A percentile compares a stretch with the other conserved stretches of the same genome.
Evolutionary conservation across 2,329 filamentous ascomycete genomes (phyloP).

Genomic region (Claviceps sp.): DNA sequence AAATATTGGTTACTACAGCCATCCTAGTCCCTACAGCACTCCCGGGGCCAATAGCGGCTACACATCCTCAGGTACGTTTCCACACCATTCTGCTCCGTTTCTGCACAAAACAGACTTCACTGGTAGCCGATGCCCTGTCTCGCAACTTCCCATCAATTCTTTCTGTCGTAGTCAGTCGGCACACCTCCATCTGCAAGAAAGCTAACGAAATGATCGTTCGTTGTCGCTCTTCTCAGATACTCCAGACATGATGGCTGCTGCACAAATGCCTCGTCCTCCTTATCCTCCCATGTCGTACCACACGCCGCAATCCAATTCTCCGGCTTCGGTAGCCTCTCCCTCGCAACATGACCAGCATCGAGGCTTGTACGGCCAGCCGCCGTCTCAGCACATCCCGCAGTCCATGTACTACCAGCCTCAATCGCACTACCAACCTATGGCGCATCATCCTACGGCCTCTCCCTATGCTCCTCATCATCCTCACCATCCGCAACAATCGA

Average conservation of each 20-base stretch:
- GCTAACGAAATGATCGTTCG: not conserved
- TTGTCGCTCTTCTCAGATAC: slow-evolving; percentile 28
- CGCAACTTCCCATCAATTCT: too few species aligned
- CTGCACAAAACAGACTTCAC: too few species aligned
- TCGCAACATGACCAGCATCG: slow-evolving; percentile 82
- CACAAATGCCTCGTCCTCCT: slow-evolving; percentile 56
- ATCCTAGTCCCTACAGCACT: slow-evolving; percentile 72
- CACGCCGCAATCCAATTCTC: slow-evolving; percentile 89
- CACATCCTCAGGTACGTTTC: slow-evolving; percentile 64
- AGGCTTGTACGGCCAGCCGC: slow-evolving; percentile 69
- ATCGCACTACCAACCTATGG: slow-evolving; percentile 52
- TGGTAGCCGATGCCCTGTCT: too few species aligned
- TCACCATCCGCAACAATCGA: slow-evolving; percentile 31
- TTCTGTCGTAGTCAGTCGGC: not conserved
- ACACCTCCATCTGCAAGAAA: not conserved
- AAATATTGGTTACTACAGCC: slow-evolving; percentile 56
- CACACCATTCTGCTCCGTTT: not conserved
- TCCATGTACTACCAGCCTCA: slow-evolving; percentile 63
- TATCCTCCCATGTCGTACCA: slow-evolving; percentile 88
- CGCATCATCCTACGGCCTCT: slow-evolving; percentile 44
- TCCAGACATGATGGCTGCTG: slow-evolving; percentile 54
- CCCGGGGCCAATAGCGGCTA: slow-evolving; percentile 73
- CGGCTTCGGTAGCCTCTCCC: slow-evolving; percentile 81
- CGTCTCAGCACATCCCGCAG: slow-evolving; percentile 64
- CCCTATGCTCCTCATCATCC: slow-evolving; percentile 45